Evolutionary conservation across 495 filamentous ascomycete species (phyloP), one percentile per base, ranked within the genome.

Genomic region (Penicillium desertorum): DNA sequence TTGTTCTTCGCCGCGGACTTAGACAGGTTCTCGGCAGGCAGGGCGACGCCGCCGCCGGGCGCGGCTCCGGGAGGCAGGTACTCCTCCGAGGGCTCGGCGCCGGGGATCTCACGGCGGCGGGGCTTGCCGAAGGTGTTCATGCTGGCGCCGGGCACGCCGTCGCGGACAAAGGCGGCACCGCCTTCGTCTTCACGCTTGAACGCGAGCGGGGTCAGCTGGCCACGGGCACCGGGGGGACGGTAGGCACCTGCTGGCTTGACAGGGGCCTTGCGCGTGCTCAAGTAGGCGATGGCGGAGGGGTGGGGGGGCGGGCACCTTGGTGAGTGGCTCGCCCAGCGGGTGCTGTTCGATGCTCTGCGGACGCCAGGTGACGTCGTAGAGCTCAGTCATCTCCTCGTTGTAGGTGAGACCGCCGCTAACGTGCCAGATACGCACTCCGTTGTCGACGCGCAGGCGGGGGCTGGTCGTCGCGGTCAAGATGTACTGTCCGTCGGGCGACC

Each of bases 161-260:
- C 92, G 67, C 86, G 87, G 51, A 89, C 78, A 67, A 91, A 94
- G 23, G 93, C 92, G 1, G 91, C 89, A 43, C 94, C 95, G 45
- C 94, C 94, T 74, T 98, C 89, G 57, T 98, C 94, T 72, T 98
- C 94, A 41, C 94, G 90, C 78, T 95, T 96, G 81, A 98, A 98
- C 55, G 92, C 90, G 57, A 98, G 76, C 9, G 94, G 94, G 0
- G 94, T 97, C 39, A 83, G 78, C 63, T 86, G 83, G 46, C 94
- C 94, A 63, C 94, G 89, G 25, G 94, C 94, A 50, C 95, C 95
- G n/a, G 94, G 94, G 34, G 94, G 94, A 36, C 94, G 88, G 70
- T 98, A 98, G 14, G 94, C 95, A 46, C 94, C 94, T 17, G 90
- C 90, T 12, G 95, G 89, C 74, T 98, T 98, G 32, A 90, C 91